Evolutionary conservation across 768 basidiomycete species (phyloP), one percentile per base, ranked within the genome.

Genomic region (Psilocybe azurescens): DNA sequence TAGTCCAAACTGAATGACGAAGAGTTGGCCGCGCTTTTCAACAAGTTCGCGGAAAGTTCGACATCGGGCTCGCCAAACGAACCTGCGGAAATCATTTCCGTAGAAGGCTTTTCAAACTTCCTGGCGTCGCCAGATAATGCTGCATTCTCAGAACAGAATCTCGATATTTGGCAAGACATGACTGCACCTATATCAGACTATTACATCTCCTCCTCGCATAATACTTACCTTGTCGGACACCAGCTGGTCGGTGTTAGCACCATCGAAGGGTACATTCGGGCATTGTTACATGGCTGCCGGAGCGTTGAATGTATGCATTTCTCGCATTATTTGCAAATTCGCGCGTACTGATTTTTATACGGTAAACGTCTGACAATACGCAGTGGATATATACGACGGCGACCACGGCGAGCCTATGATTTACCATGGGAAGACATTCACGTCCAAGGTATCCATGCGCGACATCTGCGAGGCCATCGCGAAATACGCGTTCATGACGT

Each of bases 361-460:
- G 44, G 62, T 62, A 13, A 11, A 28, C 55, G 24, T 53, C 53
- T 38, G 2, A 39, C 8, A 39, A 13, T 14, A 14, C n/a, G 2
- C 41, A 98, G 95, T 99, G 69, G 97, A 99, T 67, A 88, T 96
- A 47, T 97, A 89, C 71, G 94, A 97, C 64, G 95, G 96, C 10
- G 91, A 94, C 33, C 74, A 68, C 2, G 41, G 41, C 41, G 94
- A 91, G 63, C 97, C 97, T 0, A 79, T 92, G 71, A 86, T 98
- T 4, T 95, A 89, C 67, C 96, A 99, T 69, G 94, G 95, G 24
- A 90, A 89, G 59, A 96, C 95, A 0, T 78, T 97, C 48, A 97
- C 95, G 0, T 86, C 88, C 38, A 93, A 92, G 66, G 88, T 97
- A 3, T 78, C 93, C 0, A 81, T 92, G 2, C 86, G 93, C 5